Evolutionary conservation across 352 stramenopile genomes (phyloP), one percentile per base, ranked within the genome.

Genomic region (Pythium rishiriense): DNA sequence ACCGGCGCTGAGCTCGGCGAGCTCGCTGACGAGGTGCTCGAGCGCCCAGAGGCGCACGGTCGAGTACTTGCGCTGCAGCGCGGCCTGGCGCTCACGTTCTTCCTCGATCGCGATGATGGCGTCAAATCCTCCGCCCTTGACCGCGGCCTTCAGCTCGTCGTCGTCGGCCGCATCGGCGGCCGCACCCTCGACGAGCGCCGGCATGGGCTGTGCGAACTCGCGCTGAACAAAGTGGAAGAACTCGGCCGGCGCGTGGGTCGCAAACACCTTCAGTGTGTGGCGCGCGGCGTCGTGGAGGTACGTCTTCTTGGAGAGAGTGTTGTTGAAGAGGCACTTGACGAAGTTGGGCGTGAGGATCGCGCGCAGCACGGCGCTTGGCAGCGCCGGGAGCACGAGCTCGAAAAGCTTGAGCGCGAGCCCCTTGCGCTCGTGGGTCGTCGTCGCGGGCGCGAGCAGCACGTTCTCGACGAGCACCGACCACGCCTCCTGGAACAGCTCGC

Each of bases 381-480:
- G 62, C 42, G 73, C 63, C 6, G 79, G 73, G 7, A 88, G 65
- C 43, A 93, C 66, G 0, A 91, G 66, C 72, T 94, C 85, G 63
- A 96, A 93, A 47, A 96, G 62, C 72, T 96, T 96, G 55, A 96
- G 68, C 46, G 84, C 87, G 39, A 91, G 66, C 0, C 80, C 85
- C 51, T 87, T 82, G 37, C 87, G 85, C 49, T 93, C 87, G 71
- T 96, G 87, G 21, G 85, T 94, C 39, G 83, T 68, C 8, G 62
- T 79, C 45, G 52, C 57, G 22, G 50, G 58, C 31, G 69, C 24
- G 12, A 96, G 62, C 37, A 96, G 72, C 59, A 78, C 75, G 65
- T 91, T 91, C 49, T 96, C 87, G 5, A 96, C 85, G 29, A 96
- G 70, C 65, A 91, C 85, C 26, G 58, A 87, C 87, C 87, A 96